Percentiles rank a stretch among this genome's conserved stretches.
Conservation (phyloP, 352 stramenopile species). For the Pythium sp. region DNA sequence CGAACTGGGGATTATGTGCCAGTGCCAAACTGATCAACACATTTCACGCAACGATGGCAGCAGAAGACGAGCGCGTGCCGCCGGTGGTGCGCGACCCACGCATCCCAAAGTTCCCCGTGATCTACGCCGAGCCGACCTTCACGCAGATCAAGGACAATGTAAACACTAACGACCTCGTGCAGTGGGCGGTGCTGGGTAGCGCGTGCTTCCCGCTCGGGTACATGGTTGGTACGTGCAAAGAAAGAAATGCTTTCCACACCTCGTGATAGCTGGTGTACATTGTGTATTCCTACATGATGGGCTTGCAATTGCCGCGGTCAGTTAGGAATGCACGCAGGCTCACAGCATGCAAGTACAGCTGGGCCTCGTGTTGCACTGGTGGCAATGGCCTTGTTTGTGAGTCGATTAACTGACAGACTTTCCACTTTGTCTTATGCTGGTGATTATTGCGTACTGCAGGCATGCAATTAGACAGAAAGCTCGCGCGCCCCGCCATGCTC, state of each 20-base stretch:
- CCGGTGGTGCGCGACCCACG: constrained; percentile 57
- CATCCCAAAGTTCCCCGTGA: constrained; percentile 63
- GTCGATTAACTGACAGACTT: no score
- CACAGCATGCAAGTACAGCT: no score
- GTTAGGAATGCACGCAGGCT: no score
- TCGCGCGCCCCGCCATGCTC: constrained; percentile 67
- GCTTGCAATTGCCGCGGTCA: neutral
- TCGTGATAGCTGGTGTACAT: neutral
- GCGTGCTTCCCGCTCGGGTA: constrained; percentile 70
- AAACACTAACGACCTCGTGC: constrained; percentile 37
- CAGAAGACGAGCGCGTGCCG: constrained; percentile 28
- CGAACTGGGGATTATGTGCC: neutral
- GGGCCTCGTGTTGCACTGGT: no score
- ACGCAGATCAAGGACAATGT: constrained; percentile 62
- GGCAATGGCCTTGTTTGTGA: no score
- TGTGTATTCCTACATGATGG: neutral
- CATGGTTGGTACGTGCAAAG: constrained; percentile 49
- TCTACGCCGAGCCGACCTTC: constrained; percentile 57
- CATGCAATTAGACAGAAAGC: constrained; percentile 50
- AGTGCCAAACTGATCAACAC: neutral
- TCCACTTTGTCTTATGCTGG: no score
- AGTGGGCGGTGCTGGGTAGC: constrained; percentile 40
- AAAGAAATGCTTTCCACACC: neutral
- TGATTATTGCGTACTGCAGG: constrained; percentile 22
- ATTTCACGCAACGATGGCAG: constrained; percentile 4